These are phyloP conservation scores for Trichocomaceae sp. DNA, from an alignment of 2,329 filamentous ascomycete species.

Conservation along the genomic window DNA sequence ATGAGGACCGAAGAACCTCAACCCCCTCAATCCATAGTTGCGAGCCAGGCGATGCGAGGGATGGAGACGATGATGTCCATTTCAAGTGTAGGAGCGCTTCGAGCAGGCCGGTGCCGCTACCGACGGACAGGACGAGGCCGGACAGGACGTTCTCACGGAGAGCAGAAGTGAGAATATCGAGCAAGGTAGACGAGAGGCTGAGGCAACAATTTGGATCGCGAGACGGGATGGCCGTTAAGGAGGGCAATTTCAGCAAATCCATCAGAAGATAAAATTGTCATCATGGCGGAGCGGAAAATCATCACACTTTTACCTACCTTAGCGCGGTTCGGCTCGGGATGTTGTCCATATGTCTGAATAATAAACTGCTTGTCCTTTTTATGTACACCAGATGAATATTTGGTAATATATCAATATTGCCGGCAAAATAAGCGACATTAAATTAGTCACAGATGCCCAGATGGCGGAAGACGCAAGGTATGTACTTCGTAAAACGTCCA, in stretches of 20 bases:
- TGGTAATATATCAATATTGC: no score
- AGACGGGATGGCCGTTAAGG: background rate
- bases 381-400: no score
- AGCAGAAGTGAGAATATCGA: background rate
- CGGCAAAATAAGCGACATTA: no score
- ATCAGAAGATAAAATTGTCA: background rate
- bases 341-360: no score
- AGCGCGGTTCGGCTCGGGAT: background rate
- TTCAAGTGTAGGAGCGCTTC: background rate
- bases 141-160: background rate
- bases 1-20: background rate
- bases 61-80: background rate
- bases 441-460: no score
- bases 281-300: background rate
- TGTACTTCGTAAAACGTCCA: no score
- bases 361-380: no score
- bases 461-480: no score
- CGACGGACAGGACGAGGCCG: constrained; percentile 4
- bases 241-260: background rate
- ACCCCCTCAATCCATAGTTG: constrained; percentile 1
- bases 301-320: no score
- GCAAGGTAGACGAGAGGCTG: constrained; percentile 2
- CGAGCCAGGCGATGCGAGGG: background rate
- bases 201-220: constrained; percentile 4
- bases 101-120: constrained; percentile 4